Evolutionary conservation across 495 filamentous ascomycete species (phyloP), one percentile per base, ranked within the genome.

Genomic region (Lasiosphaeria miniovina): DNA sequence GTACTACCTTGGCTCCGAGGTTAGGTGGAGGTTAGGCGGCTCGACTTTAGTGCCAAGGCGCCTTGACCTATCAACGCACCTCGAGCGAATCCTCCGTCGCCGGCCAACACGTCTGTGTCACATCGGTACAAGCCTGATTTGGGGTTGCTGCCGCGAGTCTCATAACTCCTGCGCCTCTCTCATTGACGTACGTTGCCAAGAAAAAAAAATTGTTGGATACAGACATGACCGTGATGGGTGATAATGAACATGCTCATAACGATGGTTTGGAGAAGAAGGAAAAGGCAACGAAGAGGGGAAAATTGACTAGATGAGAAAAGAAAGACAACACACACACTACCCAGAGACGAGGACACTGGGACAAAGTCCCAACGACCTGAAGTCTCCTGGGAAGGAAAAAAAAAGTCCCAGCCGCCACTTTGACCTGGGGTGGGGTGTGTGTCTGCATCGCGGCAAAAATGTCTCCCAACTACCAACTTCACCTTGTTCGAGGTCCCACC

Each of bases 261-360:
- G 43, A 46, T 11, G 43, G 43, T 46, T 46, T 24, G 51, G 57
- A 46, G 32, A 50, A 24, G 51, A 43, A 49, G 59, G 54, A 9
- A 59, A 43, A 57, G 3, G 41, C 48, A 66, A 51, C 35, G 52
- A 63, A 54, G 49, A 38, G 46, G 46, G 41, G 58, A 12, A 54
- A 49, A 53, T 5, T 5, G 15, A 46, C 5, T 11, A n/a, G 0
- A 46, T 14, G 11, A 46, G 4, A 5, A 46, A 46, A 9, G 6
- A 46, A 46, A 11, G 15, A 46, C 38, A 41, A 41, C 38, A 9
- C 38, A 14, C 43, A n/a, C 24, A 46, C 43, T 14, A 46, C 5
- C 8, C 12, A 2, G 48, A 38, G 49, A 58, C 55, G 49, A 54
- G 8, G 43, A 14, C 24, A 24, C 24, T 24, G 24, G 54, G 32